A percentile compares a stretch with the other conserved stretches of the same genome.
phyloP scores from a whole-genome alignment of 352 stramenopile species.

The Globisporangium irregulare region DNA sequence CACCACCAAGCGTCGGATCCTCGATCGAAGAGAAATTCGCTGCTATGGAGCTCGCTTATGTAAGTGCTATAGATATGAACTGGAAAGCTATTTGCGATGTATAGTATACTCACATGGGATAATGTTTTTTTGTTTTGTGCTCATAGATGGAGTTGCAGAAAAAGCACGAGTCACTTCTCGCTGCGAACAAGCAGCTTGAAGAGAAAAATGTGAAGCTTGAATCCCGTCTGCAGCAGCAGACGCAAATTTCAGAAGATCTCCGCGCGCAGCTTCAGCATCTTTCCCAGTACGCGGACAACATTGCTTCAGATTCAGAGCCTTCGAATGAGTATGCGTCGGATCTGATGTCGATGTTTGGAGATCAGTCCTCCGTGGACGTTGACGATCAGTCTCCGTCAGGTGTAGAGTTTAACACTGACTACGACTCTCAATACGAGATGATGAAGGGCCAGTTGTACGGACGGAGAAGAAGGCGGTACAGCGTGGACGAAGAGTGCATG shows the following conservation, averaged over 20 bases:
- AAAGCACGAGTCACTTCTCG: conserved; percentile 47
- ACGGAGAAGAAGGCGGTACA: conserved; percentile 22
- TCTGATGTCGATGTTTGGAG: conserved; percentile 43
- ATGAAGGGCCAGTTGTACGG: conserved; percentile 24
- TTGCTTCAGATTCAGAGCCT: conserved; percentile 56
- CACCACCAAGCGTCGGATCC: conserved; percentile 15
- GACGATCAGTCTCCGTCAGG: conserved; percentile 39
- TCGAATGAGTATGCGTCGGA: conserved; percentile 51
- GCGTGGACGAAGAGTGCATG: conserved; percentile 54
- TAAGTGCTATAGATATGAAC: conserved; percentile 6
- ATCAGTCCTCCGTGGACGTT: conserved; percentile 30
- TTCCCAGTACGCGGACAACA: conserved; percentile 66
- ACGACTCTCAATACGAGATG: conserved; percentile 39
- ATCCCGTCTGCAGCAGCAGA: conserved; percentile 63
- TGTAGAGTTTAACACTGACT: conserved; percentile 34
- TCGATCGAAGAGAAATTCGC: conserved; percentile 50
- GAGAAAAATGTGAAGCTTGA: conserved; percentile 63
- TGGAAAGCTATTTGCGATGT: background rate
- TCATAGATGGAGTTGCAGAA: conserved; percentile 45
- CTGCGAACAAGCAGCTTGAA: conserved; percentile 48
- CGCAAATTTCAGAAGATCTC: conserved; percentile 55
- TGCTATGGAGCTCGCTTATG: conserved; percentile 42
- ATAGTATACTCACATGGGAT: background rate
- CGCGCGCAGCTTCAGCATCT: conserved; percentile 68
- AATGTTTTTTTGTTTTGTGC: background rate